These are phyloP conservation scores for Cardiospermum halicacabum DNA, from an alignment of 345 rosid species.

Conservation along the genomic window DNA sequence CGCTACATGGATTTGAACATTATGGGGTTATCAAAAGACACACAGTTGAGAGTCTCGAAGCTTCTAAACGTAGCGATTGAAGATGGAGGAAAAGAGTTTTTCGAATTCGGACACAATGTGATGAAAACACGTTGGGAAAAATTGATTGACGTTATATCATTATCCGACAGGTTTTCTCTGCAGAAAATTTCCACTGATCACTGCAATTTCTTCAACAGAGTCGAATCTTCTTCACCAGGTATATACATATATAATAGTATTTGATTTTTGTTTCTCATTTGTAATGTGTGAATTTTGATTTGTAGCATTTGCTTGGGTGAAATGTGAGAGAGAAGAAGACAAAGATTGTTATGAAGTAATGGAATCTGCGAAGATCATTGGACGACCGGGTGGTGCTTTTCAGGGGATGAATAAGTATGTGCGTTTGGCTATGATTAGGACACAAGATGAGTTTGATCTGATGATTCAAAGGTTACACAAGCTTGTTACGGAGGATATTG, in stretches of 20 bases:
- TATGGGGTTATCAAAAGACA: slow-evolving; percentile 54
- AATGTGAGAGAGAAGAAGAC: slow-evolving; percentile 54
- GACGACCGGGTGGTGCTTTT: slow-evolving; percentile 38
- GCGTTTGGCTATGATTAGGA: slow-evolving; percentile 50
- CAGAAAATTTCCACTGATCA: slow-evolving; percentile 34
- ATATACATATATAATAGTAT: slow-evolving; percentile 2
- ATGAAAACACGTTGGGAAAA: slow-evolving; percentile 47
- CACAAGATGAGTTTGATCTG: slow-evolving; percentile 56
- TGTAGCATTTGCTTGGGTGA: slow-evolving; percentile 75
- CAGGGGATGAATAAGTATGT: slow-evolving; percentile 32
- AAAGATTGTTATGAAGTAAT: slow-evolving; percentile 41
- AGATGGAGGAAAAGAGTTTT: slow-evolving; percentile 30
- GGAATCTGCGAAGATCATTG: slow-evolving; percentile 38
- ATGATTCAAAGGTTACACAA: slow-evolving; percentile 27
- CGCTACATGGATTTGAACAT: slow-evolving; percentile 16
- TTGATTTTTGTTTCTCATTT: no score
- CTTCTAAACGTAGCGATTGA: slow-evolving; percentile 42
- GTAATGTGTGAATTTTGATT: no score
- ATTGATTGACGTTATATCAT: slow-evolving; percentile 25
- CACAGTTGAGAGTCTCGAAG: slow-evolving; percentile 47
- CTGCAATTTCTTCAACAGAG: slow-evolving; percentile 36
- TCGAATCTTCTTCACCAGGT: slow-evolving; percentile 41
- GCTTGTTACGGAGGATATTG: slow-evolving; percentile 27
- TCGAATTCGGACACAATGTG: slow-evolving; percentile 41
- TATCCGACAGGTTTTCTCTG: slow-evolving; percentile 48